A percentile compares a stretch with the other conserved stretches of the same genome.
Evolutionary conservation across 176 grass and related monocot species (phyloP).

Genomic region (Aegilops longissima): DNA sequence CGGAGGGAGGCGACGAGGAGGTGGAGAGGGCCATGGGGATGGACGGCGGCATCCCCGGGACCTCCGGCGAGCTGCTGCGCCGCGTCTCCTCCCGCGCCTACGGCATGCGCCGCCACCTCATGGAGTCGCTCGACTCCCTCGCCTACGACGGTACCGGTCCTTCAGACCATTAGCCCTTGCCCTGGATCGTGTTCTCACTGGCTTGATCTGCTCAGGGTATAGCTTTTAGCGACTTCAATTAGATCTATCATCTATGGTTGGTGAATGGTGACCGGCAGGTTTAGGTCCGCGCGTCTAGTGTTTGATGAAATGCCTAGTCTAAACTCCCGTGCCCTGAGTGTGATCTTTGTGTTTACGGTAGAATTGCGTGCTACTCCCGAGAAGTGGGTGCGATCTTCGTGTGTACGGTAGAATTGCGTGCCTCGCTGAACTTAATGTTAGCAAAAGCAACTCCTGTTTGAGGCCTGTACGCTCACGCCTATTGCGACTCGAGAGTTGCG

Average conservation of each 20-base stretch:
- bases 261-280: neutral
- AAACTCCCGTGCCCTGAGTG: neutral
- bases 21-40: constrained; percentile 93
- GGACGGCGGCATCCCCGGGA: constrained; percentile 78
- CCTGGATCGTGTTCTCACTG: neutral
- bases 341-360: neutral
- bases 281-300: neutral
- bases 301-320: constrained; percentile 16
- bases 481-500: neutral
- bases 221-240: neutral
- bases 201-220: neutral
- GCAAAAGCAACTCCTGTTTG: neutral
- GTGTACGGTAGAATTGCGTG: constrained; percentile 14
- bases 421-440: neutral
- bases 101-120: constrained; percentile 85
- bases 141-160: constrained; percentile 65
- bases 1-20: constrained; percentile 31
- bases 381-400: neutral
- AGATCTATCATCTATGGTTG: neutral
- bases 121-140: constrained; percentile 81
- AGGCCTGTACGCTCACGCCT: constrained; percentile 23
- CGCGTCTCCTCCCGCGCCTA: constrained; percentile 90
- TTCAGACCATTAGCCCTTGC: neutral
- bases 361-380: neutral
- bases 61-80: constrained; percentile 87